These are phyloP conservation scores for Kitagawia praeruptora DNA, from an alignment of 129 eudicot species.

Conservation along the genomic window DNA sequence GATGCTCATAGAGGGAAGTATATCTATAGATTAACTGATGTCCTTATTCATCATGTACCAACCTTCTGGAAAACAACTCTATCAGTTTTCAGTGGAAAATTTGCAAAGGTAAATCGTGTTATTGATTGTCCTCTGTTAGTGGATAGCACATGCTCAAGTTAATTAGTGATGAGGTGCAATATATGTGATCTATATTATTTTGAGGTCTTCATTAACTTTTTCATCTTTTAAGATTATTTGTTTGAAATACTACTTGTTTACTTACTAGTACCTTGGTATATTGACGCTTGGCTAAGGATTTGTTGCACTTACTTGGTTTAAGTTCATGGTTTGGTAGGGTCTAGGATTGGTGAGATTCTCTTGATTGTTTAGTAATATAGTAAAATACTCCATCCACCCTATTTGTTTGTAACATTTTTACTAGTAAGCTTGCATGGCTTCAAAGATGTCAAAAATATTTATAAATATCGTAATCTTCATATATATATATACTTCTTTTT, in stretches of 20 bases:
- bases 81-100: constrained; percentile 82
- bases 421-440: neutral
- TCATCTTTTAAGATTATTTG: neutral
- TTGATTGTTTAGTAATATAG: neutral
- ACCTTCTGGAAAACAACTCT: constrained; percentile 89
- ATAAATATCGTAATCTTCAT: neutral
- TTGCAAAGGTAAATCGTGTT: constrained; percentile 61
- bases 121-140: neutral
- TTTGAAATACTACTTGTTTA: neutral
- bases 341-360: neutral
- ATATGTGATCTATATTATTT: neutral
- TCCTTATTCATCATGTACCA: constrained; percentile 81
- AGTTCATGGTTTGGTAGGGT: neutral
- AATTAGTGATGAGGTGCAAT: neutral
- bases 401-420: neutral
- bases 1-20: constrained; percentile 84
- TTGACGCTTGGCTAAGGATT: neutral
- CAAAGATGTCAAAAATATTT: neutral
- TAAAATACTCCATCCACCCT: neutral
- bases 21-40: constrained; percentile 79
- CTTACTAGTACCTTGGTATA: neutral
- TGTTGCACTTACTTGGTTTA: neutral
- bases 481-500: neutral
- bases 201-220: neutral
- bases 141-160: neutral